A percentile compares a stretch with the other conserved stretches of the same genome.
Evolutionary conservation across 257 asterid species (phyloP).

Genomic region (Fraxinus anomala): DNA sequence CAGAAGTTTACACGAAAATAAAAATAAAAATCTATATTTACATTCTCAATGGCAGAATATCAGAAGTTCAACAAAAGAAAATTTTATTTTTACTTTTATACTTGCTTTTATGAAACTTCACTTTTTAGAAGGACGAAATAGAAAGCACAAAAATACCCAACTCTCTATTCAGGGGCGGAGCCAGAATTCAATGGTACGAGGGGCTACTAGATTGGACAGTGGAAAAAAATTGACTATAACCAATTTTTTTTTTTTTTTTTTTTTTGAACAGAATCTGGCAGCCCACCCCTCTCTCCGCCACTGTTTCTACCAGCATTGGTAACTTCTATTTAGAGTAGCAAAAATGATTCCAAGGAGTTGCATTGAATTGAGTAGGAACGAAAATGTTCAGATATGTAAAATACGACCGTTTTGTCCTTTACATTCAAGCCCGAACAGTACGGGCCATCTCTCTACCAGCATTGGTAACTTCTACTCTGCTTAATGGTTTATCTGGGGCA

Average conservation of each 20-base stretch:
- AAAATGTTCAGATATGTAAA: not conserved
- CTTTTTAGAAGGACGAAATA: not conserved
- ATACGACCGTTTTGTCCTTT: not conserved
- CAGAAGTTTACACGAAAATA: no score
- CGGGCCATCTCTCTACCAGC: constrained; percentile 26
- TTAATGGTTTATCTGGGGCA: constrained; percentile 10
- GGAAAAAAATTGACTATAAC: no score
- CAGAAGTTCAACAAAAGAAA: no score
- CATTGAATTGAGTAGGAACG: not conserved
- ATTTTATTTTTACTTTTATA: no score
- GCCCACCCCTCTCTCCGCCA: no score
- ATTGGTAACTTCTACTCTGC: constrained; percentile 22
- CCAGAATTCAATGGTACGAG: no score
- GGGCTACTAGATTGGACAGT: no score
- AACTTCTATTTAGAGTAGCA: not conserved
- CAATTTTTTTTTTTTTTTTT: no score
- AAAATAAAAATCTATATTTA: no score
- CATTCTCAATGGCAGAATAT: no score
- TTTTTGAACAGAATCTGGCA: no score
- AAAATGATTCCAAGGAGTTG: not conserved
- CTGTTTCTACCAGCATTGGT: not conserved
- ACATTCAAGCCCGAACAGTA: constrained; percentile 29
- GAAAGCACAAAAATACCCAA: not conserved
- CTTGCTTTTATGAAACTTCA: not conserved
- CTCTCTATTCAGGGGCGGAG: not conserved